These are phyloP conservation scores for Porphyrellus cyaneotinctus DNA, from an alignment of 768 basidiomycete species.

Conservation along the genomic window DNA sequence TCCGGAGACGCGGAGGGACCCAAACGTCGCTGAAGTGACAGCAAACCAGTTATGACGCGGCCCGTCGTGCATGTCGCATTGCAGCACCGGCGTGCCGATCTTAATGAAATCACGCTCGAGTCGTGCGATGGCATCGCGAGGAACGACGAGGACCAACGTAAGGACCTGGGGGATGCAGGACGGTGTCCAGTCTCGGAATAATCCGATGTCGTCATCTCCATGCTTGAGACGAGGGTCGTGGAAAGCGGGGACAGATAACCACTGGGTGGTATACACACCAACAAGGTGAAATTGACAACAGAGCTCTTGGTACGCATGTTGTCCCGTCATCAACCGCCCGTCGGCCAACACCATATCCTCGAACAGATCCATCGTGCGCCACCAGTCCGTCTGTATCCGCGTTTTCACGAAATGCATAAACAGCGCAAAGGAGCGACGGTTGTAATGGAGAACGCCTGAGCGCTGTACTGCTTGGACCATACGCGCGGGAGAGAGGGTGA, in stretches of 20 bases:
- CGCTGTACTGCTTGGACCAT: background rate
- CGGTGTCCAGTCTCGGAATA: conserved; percentile 30
- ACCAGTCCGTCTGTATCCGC: conserved; percentile 40
- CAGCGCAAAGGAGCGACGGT: conserved; percentile 43
- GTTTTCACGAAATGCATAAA: conserved; percentile 41
- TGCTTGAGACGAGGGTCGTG: background rate
- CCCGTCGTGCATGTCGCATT: conserved; percentile 17
- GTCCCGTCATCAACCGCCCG: conserved; percentile 16
- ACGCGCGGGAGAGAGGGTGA: background rate
- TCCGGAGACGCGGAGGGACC: conserved; percentile 17
- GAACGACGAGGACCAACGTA: conserved; percentile 33
- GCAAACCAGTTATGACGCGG: conserved; percentile 12
- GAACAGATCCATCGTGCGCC: conserved; percentile 35
- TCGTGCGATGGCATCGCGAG: conserved; percentile 19
- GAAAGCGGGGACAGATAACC: background rate
- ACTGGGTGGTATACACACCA: conserved; percentile 31
- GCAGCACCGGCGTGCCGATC: conserved; percentile 15
- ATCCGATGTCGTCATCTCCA: background rate
- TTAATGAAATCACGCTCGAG: conserved; percentile 3
- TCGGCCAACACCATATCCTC: conserved; percentile 12
- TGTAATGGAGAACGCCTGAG: conserved; percentile 39
- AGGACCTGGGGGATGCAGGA: conserved; percentile 26
- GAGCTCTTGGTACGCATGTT: conserved; percentile 42
- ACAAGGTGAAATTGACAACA: conserved; percentile 40
- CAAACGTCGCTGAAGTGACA: conserved; percentile 17